Evolutionary conservation across 805 yeast genomes (phyloP), one percentile per base, ranked within the genome.

Genomic region (Cyberlindnera misumaiensis): DNA sequence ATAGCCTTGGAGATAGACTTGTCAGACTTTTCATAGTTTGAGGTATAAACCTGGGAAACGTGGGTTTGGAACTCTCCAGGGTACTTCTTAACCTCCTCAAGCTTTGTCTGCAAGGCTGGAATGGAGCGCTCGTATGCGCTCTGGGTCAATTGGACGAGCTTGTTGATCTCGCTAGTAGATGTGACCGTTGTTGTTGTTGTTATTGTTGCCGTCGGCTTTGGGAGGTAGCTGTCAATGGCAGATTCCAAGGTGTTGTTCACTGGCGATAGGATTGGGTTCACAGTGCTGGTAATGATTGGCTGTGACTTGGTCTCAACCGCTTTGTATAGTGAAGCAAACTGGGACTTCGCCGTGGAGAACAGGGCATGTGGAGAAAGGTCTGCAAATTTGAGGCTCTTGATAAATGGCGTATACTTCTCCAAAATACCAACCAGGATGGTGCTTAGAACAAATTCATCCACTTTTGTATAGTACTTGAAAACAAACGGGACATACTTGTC

Each of bases 241-340:
- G 36, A 20, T 29, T 45, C 48, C 15, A 45, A 22, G 2, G 40
- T 35, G 40, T 38, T 40, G 41, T 45, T 45, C 18, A 45, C 45
- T 16, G 48, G 48, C 31, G 46, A 43, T 7, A 45, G 39, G 17
- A 45, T 41, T 2, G 48, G 48, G 33, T 45, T 45, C 20, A 42
- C 45, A 4, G 43, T 32, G 22, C 42, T 35, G 18, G 39, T 36
- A 5, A 42, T 42, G 18, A 38, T 24, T n/a, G 45, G 44, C 14
- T 40, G 41, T 7, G 46, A 36, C 38, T 40, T 28, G 11, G 35
- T 5, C 29, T 36, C 15, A n/a, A 24, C 14, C 5, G 12, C 24
- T 17, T 20, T 30, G 8, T 30, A 22, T 3, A 25, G 11, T 10
- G 34, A 11, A 11, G 28, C 18, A 13, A 18, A 15, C 15, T 5